Conservation (phyloP, 2,329 filamentous ascomycete species). For the Fusarium staphyleae region DNA sequence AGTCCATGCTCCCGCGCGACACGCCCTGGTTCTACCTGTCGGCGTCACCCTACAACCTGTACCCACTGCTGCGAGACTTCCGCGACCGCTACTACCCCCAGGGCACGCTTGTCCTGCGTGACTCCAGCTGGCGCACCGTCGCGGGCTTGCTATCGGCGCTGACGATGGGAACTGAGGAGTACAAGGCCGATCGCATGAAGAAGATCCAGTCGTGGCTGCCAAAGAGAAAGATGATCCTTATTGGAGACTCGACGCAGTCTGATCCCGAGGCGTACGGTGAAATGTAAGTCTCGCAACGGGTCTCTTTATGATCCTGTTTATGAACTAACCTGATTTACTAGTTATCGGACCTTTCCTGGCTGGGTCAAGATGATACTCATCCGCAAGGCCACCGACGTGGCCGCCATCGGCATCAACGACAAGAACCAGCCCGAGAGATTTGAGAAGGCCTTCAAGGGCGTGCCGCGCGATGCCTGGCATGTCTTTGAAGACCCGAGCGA, state of each 20-base stretch:
- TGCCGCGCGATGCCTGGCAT: constrained; percentile 77
- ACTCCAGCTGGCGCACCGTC: constrained; percentile 86
- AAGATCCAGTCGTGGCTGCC: constrained; percentile 84
- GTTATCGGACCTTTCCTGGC: constrained; percentile 68
- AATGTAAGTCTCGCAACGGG: constrained; percentile 58
- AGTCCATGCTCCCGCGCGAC: constrained; percentile 57
- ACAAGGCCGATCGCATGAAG: constrained; percentile 82
- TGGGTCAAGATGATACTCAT: constrained; percentile 90
- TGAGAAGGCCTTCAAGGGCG: constrained; percentile 78
- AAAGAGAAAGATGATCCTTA: constrained; percentile 76
- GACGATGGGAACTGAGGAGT: constrained; percentile 81
- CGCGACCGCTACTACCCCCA: constrained; percentile 73
- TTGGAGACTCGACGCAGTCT: constrained; percentile 90
- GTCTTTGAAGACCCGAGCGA: constrained; percentile 83
- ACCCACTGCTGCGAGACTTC: constrained; percentile 83
- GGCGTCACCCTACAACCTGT: constrained; percentile 92
- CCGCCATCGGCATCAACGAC: constrained; percentile 71
- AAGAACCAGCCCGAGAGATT: constrained; percentile 80
- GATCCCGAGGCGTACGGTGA: constrained; percentile 92
- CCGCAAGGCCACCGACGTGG: constrained; percentile 79
- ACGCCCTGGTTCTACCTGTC: constrained; percentile 93
- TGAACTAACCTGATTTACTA: constrained; percentile 39
- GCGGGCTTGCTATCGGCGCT: constrained; percentile 80
- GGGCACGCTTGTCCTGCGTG: constrained; percentile 84
- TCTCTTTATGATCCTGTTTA: too few species aligned